Base-by-base conservation (phyloP, 2,329 filamentous ascomycete species). In the Teratosphaeriaceae sp. region DNA sequence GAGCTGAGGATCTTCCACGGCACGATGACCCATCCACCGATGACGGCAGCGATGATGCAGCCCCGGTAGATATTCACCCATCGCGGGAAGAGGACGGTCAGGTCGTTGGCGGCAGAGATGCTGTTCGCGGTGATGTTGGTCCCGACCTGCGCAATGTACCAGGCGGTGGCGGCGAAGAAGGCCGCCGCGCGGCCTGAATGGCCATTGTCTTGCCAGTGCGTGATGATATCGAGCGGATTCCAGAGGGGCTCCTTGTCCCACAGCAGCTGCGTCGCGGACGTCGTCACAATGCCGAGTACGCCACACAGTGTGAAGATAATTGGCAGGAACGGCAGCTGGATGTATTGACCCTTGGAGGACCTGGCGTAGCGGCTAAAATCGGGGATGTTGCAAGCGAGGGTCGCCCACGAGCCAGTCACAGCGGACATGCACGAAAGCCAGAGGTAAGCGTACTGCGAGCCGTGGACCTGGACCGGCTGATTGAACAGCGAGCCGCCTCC, bases 391-490 rank as follows among this genome's bases (percentile, higher is more conserved):
- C 74, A 67, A 11, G 65, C 69, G 2, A 76, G 57, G 0, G 73
- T 75, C 1, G 72, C 68, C 56, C 65, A 80, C 42, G 71, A 71
- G 5, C 70, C 70, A 47, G 75, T 68, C 1, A 72, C 69, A 2
- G 66, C 66, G 1, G 70, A 73, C 52, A 71, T 65, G 41, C 65
- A 69, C 42, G 72, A 71, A 50, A 76, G 46, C 49, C 51, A 55
- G 16, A 53, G 45, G 20, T 43, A 54, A n/a, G 51, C 65, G 61
- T 48, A 66, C 52, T 44, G 69, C 60, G 41, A 67, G 65, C 4
- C 66, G 63, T 23, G 68, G 65, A 33, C 65, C 61, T 20, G 45
- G 20, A 56, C 54, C 26, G 54, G 7, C 44, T 46, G 43, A 26
- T 53, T 23, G 50, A 52, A 51, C 34, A 57, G 47, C 19, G 38